Percentiles rank a stretch among this genome's conserved stretches.
These are phyloP conservation scores for Austropuccinia psidii DNA, from an alignment of 1,284 basidiomycete genomes.

Conservation along the genomic window DNA sequence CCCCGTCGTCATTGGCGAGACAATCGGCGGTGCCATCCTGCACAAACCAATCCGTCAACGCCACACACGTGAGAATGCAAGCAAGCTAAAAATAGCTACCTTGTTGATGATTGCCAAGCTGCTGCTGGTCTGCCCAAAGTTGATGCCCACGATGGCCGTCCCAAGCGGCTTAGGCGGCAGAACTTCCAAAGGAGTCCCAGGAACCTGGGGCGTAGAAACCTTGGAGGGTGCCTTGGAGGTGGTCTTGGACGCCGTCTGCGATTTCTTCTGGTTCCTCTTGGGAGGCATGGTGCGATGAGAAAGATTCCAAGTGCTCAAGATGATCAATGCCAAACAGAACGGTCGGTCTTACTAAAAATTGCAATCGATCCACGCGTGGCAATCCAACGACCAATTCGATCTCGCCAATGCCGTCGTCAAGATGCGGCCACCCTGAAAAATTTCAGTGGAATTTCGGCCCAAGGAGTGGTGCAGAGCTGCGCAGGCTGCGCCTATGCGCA, in stretches of 20 bases:
- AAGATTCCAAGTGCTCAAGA: too few species aligned
- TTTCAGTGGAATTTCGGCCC: too few species aligned
- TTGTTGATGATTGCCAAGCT: constrained; percentile 94
- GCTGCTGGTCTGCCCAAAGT: constrained; percentile 92
- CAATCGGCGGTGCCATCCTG: constrained; percentile 82
- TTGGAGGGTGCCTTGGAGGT: constrained; percentile 32
- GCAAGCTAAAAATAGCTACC: constrained; percentile 50
- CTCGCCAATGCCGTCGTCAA: too few species aligned
- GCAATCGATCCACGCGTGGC: too few species aligned
- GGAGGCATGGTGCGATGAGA: too few species aligned
- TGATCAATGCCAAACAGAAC: too few species aligned
- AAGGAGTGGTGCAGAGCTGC: too few species aligned
- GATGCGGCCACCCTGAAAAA: too few species aligned
- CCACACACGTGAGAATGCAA: neutral
- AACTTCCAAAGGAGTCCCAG: constrained; percentile 32
- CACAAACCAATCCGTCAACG: neutral
- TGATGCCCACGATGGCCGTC: constrained; percentile 67
- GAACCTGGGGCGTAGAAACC: constrained; percentile 23
- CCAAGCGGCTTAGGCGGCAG: constrained; percentile 13
- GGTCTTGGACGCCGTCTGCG: constrained; percentile 24
- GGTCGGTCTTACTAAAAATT: too few species aligned
- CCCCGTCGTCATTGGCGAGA: constrained; percentile 97
- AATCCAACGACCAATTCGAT: too few species aligned
- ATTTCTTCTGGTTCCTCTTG: constrained; percentile 36
- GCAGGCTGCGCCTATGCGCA: too few species aligned